phyloP scores from a whole-genome alignment of 2,329 filamentous ascomycete species.

The Fusarium sp. region DNA sequence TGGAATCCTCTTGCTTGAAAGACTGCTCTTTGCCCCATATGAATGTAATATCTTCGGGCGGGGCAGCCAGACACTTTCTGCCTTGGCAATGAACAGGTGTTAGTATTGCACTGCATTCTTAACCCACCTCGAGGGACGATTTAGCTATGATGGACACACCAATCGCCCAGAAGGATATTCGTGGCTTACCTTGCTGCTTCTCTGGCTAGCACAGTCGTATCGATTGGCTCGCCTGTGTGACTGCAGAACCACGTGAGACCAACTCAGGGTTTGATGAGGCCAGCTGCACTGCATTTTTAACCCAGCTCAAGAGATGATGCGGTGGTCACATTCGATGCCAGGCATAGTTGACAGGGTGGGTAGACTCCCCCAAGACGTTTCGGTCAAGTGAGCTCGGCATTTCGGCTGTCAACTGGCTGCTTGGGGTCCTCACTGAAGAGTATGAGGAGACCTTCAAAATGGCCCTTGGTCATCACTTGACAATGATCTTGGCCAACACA shows the following conservation, averaged over 20 bases:
- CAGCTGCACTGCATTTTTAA: background rate
- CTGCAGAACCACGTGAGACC: too few species aligned
- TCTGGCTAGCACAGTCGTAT: background rate
- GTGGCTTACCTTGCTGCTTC: background rate
- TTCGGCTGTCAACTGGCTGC: background rate
- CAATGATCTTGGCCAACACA: background rate
- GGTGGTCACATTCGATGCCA: background rate
- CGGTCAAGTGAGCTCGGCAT: background rate
- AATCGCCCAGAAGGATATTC: background rate
- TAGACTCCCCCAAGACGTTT: background rate
- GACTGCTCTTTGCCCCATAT: background rate
- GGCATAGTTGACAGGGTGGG: background rate
- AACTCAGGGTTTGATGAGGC: too few species aligned
- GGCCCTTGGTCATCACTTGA: background rate
- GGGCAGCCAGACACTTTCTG: background rate
- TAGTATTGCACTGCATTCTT: too few species aligned
- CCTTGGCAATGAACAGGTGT: background rate
- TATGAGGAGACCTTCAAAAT: background rate
- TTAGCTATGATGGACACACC: too few species aligned
- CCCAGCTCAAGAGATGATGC: background rate
- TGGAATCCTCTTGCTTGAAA: background rate
- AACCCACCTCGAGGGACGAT: background rate
- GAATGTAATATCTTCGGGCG: background rate
- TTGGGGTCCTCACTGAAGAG: background rate
- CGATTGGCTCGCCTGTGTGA: too few species aligned